phyloP scores from a whole-genome alignment of 441 rosid genomes.

The Aleurites moluccanus region DNA sequence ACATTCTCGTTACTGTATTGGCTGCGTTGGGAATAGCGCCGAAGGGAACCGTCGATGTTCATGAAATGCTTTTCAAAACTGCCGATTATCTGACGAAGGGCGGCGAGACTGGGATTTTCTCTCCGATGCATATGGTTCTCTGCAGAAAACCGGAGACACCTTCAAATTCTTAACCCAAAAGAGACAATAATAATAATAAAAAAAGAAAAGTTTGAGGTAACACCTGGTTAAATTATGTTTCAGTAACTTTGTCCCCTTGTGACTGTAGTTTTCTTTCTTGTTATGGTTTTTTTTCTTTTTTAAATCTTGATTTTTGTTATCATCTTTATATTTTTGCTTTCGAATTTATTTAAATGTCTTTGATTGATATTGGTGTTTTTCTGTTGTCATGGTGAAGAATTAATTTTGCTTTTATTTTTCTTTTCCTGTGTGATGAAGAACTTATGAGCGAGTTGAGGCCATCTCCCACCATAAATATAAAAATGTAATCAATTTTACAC shows the following conservation, averaged over 20 bases:
- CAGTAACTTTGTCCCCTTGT: conserved; percentile 4
- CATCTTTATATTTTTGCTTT: conserved; percentile 19
- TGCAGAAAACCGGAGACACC: conserved; percentile 68
- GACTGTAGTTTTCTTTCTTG: background rate
- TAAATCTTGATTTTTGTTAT: conserved; percentile 14
- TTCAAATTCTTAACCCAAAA: conserved; percentile 24
- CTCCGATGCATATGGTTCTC: conserved; percentile 94
- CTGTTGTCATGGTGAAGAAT: background rate
- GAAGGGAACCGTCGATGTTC: conserved; percentile 88
- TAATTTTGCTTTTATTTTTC: background rate
- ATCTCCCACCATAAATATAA: no score
- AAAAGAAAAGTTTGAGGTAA: conserved; percentile 8
- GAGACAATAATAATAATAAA: no score
- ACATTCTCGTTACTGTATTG: conserved; percentile 59
- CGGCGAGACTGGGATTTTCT: conserved; percentile 80
- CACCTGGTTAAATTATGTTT: background rate
- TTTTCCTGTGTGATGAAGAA: background rate
- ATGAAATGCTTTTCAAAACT: conserved; percentile 86
- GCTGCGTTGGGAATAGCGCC: conserved; percentile 81
- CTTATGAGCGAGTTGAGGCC: background rate
- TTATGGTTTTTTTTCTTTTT: background rate
- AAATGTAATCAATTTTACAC: no score
- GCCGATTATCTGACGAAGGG: conserved; percentile 81
- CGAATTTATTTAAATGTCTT: conserved; percentile 20
- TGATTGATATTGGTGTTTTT: conserved; percentile 16